Conservation (phyloP, 768 basidiomycete species). For the Termitomyces sp. region DNA sequence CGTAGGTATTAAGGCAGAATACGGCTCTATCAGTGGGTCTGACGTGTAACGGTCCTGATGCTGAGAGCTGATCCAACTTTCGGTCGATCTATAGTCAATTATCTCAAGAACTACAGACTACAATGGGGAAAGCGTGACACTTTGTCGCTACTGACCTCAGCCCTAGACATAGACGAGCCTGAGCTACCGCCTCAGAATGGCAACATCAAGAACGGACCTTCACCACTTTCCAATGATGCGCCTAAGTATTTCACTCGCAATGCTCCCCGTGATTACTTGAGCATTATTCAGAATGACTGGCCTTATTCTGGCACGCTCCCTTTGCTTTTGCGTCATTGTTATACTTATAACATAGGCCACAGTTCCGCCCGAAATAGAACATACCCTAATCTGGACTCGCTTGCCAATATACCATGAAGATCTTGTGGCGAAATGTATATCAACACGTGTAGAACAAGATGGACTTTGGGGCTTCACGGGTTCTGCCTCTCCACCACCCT, state of each 20-base stretch:
- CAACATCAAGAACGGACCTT: constrained; percentile 13
- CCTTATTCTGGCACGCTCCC: constrained; percentile 66
- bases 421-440: constrained; percentile 44
- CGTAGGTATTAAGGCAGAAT: constrained; percentile 42
- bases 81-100: constrained; percentile 44
- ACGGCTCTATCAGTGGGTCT: constrained; percentile 62
- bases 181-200: not conserved
- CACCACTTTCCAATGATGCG: constrained; percentile 25
- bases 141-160: constrained; percentile 52
- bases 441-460: constrained; percentile 59
- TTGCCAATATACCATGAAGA: constrained; percentile 63
- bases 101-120: constrained; percentile 60
- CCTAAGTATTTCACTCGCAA: constrained; percentile 64
- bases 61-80: not conserved
- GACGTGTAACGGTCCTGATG: not conserved
- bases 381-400: constrained; percentile 73
- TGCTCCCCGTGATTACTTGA: constrained; percentile 51
- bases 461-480: constrained; percentile 85
- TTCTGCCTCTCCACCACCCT: constrained; percentile 43
- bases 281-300: constrained; percentile 82
- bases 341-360: constrained; percentile 26
- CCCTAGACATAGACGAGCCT: constrained; percentile 29
- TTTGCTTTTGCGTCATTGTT: not conserved
- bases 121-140: constrained; percentile 73
- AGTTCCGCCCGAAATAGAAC: constrained; percentile 72